phyloP scores from a whole-genome alignment of 345 rosid genomes.

The Sisymbrium irio region DNA sequence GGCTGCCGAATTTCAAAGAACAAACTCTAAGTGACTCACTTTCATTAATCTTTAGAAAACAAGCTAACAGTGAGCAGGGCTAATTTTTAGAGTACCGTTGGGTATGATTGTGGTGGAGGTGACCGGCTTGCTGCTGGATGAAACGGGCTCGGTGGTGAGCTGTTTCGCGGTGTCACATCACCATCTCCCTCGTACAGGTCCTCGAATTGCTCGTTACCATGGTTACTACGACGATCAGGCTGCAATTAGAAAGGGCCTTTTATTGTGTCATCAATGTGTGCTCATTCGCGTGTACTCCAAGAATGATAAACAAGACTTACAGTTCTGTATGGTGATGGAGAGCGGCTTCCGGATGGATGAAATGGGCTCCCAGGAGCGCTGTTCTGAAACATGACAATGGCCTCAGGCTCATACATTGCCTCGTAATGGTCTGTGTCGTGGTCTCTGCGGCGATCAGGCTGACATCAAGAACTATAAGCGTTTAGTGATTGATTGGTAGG shows the following conservation, averaged over 20 bases:
- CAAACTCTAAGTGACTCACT: not conserved
- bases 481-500: slow-evolving; percentile 10
- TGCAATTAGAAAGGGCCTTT: not conserved
- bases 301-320: slow-evolving; percentile 19
- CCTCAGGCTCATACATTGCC: slow-evolving; percentile 31
- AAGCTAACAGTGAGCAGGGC: not conserved
- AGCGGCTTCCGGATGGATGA: slow-evolving; percentile 22
- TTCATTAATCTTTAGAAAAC: not conserved
- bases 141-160: slow-evolving; percentile 29
- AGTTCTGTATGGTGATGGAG: slow-evolving; percentile 29
- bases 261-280: slow-evolving; percentile 1
- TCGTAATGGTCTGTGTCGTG: slow-evolving; percentile 16
- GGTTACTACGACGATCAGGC: slow-evolving; percentile 7
- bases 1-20: not conserved
- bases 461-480: slow-evolving; percentile 11
- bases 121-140: slow-evolving; percentile 22
- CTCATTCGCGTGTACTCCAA: not conserved
- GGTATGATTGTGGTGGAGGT: slow-evolving; percentile 17
- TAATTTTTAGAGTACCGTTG: not conserved
- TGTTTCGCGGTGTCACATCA: slow-evolving; percentile 22
- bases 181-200: slow-evolving; percentile 23
- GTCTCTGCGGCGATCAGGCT: slow-evolving; percentile 30
- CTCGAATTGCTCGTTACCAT: slow-evolving; percentile 12
- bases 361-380: slow-evolving; percentile 26
- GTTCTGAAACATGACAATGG: slow-evolving; percentile 13